Evolutionary conservation across 2,329 filamentous ascomycete species (phyloP).

Genomic region (Cyphellophora europaea): DNA sequence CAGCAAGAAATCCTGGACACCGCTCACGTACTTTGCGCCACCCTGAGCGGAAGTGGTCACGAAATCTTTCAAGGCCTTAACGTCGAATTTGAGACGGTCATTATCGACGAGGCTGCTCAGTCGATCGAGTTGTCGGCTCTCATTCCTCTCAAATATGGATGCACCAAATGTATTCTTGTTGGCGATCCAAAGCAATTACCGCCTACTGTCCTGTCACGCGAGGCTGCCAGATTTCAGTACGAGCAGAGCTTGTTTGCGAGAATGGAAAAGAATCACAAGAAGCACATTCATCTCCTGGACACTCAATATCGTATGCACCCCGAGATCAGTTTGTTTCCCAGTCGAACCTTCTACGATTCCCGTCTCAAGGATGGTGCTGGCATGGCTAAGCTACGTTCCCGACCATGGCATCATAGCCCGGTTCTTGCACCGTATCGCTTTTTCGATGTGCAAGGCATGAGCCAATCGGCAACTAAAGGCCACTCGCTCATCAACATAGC

Average conservation of each 20-base stretch:
- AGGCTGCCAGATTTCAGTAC: conserved; percentile 85
- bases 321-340: conserved; percentile 86
- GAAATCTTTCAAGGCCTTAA: conserved; percentile 93
- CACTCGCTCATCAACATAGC: conserved; percentile 84
- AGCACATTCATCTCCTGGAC: conserved; percentile 87
- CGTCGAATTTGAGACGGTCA: conserved; percentile 96
- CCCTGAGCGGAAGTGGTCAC: conserved; percentile 88
- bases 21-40: conserved; percentile 89
- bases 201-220: conserved; percentile 89
- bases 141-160: conserved; percentile 95
- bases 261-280: conserved; percentile 87
- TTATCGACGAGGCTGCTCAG: conserved; percentile 96
- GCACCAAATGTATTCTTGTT: conserved; percentile 91
- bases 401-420: conserved; percentile 76
- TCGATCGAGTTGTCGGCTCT: conserved; percentile 94
- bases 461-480: conserved; percentile 69
- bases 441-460: conserved; percentile 88
- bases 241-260: conserved; percentile 97
- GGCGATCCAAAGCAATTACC: conserved; percentile 96
- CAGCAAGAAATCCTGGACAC: conserved; percentile 87
- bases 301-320: conserved; percentile 99
- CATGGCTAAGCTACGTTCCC: conserved; percentile 66
- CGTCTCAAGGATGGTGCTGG: conserved; percentile 73
- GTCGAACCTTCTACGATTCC: conserved; percentile 83
- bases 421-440: conserved; percentile 90